Percentiles rank a stretch among this genome's conserved stretches.
These are phyloP conservation scores for Trichoderma sp. DNA, from an alignment of 2,329 filamentous ascomycete species.

Conservation along the genomic window DNA sequence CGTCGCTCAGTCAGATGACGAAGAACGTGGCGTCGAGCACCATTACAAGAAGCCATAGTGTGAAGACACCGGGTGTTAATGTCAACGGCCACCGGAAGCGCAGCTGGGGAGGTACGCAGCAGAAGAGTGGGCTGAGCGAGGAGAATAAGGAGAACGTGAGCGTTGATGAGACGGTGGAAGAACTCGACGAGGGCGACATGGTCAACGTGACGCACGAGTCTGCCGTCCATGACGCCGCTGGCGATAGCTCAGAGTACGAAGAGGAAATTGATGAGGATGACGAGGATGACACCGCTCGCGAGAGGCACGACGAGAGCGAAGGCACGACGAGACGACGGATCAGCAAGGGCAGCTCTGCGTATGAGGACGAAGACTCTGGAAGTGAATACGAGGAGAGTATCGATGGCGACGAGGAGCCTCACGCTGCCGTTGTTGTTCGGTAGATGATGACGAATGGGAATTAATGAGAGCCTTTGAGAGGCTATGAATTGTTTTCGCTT, in stretches of 20 bases:
- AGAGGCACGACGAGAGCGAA: constrained; percentile 43
- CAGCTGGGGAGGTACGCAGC: constrained; percentile 61
- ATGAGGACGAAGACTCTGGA: constrained; percentile 36
- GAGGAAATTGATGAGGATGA: constrained; percentile 21
- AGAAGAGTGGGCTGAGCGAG: constrained; percentile 49
- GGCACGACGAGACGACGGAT: constrained; percentile 48
- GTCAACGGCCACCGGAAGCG: constrained; percentile 57
- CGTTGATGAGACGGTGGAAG: constrained; percentile 63
- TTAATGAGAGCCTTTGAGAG: neutral
- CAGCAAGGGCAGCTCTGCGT: constrained; percentile 48
- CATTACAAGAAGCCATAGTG: constrained; percentile 75
- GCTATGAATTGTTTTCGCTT: neutral
- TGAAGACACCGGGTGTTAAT: constrained; percentile 55
- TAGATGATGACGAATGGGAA: neutral
- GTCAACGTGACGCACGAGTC: constrained; percentile 17
- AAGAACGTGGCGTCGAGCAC: constrained; percentile 65
- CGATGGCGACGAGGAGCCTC: constrained; percentile 12
- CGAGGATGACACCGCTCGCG: constrained; percentile 16
- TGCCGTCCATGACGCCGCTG: constrained; percentile 19
- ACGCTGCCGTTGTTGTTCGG: constrained; percentile 6
- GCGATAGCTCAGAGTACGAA: constrained; percentile 23
- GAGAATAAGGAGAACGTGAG: constrained; percentile 62
- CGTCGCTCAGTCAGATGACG: constrained; percentile 86
- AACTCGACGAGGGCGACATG: constrained; percentile 37
- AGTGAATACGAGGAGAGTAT: constrained; percentile 36